These are phyloP conservation scores for Guadua angustifolia DNA, from an alignment of 176 grass and related monocot genomes.

Conservation along the genomic window DNA sequence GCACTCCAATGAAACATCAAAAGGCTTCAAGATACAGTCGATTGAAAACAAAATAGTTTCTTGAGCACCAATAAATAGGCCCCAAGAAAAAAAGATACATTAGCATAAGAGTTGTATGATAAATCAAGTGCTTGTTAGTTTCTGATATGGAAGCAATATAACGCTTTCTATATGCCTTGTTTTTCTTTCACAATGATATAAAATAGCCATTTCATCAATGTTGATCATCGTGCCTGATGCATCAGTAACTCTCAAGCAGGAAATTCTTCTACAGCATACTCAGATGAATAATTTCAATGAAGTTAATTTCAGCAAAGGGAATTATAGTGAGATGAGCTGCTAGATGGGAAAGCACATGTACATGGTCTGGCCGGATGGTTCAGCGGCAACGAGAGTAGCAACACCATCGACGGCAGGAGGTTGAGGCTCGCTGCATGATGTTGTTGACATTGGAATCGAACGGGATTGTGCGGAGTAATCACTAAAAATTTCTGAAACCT, in stretches of 20 bases:
- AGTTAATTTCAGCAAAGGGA: too few relatives aligned
- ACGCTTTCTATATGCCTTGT: background rate
- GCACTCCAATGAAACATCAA: background rate
- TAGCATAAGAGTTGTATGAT: background rate
- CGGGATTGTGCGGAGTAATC: too few relatives aligned
- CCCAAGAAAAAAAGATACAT: background rate
- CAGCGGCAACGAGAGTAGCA: too few relatives aligned
- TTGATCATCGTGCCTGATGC: background rate
- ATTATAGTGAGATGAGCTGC: too few relatives aligned
- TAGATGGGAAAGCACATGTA: too few relatives aligned
- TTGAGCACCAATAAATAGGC: background rate
- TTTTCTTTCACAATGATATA: background rate
- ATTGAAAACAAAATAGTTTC: background rate
- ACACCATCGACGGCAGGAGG: too few relatives aligned
- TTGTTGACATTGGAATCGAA: too few relatives aligned
- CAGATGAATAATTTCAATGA: background rate
- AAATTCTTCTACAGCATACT: background rate
- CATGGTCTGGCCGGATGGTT: too few relatives aligned
- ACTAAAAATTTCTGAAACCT: too few relatives aligned
- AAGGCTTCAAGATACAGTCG: background rate
- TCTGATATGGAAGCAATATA: background rate
- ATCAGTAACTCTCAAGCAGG: background rate
- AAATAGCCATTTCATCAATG: background rate
- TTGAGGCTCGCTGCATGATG: too few relatives aligned
- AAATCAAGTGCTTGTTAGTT: background rate